Conservation (phyloP, 179 eudicot species). For the Beta macrorhiza region DNA sequence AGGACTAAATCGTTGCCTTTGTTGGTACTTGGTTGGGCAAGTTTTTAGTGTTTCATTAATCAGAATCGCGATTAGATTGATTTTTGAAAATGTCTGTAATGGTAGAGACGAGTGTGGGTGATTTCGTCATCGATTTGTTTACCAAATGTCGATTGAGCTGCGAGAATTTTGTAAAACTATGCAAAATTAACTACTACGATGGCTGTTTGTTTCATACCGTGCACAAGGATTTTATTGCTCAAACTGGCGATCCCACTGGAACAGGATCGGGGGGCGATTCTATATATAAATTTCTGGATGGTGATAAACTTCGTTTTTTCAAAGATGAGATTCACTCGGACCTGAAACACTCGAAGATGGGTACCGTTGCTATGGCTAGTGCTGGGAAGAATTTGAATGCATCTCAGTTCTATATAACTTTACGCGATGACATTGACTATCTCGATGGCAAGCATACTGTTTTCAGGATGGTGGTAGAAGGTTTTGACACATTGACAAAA, state of each 20-base stretch:
- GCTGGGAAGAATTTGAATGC: constrained; percentile 83
- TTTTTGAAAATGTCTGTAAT: neutral
- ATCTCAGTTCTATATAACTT: constrained; percentile 81
- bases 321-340: constrained; percentile 69
- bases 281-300: constrained; percentile 78
- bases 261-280: constrained; percentile 86
- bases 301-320: constrained; percentile 83
- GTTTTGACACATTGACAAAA: too few species aligned
- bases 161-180: neutral
- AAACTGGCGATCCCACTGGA: constrained; percentile 94
- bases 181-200: constrained; percentile 75
- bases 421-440: constrained; percentile 75
- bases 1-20: too few species aligned
- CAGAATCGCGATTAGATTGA: too few species aligned
- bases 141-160: neutral
- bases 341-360: constrained; percentile 64
- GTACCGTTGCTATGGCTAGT: constrained; percentile 88
- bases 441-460: constrained; percentile 80
- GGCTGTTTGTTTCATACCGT: constrained; percentile 89
- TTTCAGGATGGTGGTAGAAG: too few species aligned
- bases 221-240: constrained; percentile 90
- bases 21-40: too few species aligned
- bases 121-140: neutral
- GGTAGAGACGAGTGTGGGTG: neutral
- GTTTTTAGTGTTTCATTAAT: too few species aligned